Base-by-base conservation (phyloP, 1,139 yeast species). In the Protomyces pachydermus region DNA sequence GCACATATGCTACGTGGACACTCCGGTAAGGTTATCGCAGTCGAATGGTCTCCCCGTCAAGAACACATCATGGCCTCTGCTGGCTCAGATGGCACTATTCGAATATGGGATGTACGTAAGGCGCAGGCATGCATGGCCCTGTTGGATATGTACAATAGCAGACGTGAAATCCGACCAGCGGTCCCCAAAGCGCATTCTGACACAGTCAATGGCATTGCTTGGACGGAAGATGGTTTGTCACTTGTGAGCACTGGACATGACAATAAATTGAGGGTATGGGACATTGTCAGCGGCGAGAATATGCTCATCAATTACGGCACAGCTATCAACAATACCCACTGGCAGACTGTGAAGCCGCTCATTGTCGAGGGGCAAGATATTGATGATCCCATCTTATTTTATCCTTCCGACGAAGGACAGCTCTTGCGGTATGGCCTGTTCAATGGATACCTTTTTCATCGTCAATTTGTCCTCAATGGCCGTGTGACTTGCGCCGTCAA, bases 391-490 rank as follows among this genome's bases (percentile, higher is more conserved):
- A 81, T 83, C 70, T 73, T 88, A 53, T 76, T 89, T 72, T 84
- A 84, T 69, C 90, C 95, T 3, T 82, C 93, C 0, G 97, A 91
- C 71, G 85, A 81, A 66, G 95, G 95, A 3, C 96, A 90, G 70
- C 75, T 91, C 0, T 80, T 86, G 58, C 80, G 89, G 56, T 86
- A 80, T 69, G 78, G 88, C 32, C 78, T 84, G 0, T 74, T 79
- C 3, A 87, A 85, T 67, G 96, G 96, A 0, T 84, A 83, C 68
- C 74, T 86, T 64, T 80, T 84, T 12, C 77, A 81, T 3, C 73
- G 91, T 61, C 52, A 58, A n/a, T 51, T 58, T 25, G 51, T 39
- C 32, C 34, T 58, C 34, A 58, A 58, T 20, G 62, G 62, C 5
- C 62, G 62, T 6, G 62, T 58, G 46, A 58, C 62, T 14, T 58